These are phyloP conservation scores for Phytopythium delawarense DNA, from an alignment of 352 stramenopile genomes.

Conservation along the genomic window DNA sequence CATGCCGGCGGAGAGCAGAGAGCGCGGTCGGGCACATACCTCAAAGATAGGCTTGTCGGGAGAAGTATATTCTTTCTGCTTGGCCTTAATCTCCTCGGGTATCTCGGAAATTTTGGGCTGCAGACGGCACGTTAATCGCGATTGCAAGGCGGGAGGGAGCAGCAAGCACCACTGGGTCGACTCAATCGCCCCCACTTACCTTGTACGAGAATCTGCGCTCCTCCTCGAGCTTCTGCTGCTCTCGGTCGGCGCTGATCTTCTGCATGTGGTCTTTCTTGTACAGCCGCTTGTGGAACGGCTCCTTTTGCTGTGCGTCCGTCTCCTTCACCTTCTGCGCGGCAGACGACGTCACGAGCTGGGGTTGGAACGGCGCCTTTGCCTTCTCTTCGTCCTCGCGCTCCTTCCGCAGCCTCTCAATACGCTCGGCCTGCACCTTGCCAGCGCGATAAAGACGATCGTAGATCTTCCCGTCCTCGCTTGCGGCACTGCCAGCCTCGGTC, in stretches of 20 bases:
- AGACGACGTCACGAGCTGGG: conserved; percentile 34
- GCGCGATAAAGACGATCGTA: conserved; percentile 76
- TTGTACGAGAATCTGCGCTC: conserved; percentile 76
- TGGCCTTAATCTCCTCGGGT: conserved; percentile 53
- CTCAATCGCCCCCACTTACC: conserved; percentile 24
- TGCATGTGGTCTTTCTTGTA: conserved; percentile 80
- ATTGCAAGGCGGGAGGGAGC: conserved; percentile 1
- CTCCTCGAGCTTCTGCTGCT: conserved; percentile 71
- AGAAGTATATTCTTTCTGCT: conserved; percentile 45
- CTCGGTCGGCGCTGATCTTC: conserved; percentile 50
- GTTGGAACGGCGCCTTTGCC: conserved; percentile 54
- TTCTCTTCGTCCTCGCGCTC: conserved; percentile 64
- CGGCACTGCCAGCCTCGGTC: conserved; percentile 19
- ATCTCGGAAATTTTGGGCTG: conserved; percentile 57
- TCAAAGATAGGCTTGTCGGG: conserved; percentile 76
- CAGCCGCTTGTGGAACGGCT: conserved; percentile 72
- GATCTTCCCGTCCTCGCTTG: conserved; percentile 17
- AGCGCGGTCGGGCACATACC: conserved; percentile 27
- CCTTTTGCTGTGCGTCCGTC: conserved; percentile 20
- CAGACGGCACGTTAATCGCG: conserved; percentile 8
- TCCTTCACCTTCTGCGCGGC: conserved; percentile 19
- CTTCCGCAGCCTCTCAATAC: conserved; percentile 61
- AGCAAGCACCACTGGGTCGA: background rate
- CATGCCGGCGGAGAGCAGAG: conserved; percentile 10
- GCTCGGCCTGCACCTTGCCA: conserved; percentile 49